phyloP scores from a whole-genome alignment of 257 asterid genomes.

The Perilla frutescens region DNA sequence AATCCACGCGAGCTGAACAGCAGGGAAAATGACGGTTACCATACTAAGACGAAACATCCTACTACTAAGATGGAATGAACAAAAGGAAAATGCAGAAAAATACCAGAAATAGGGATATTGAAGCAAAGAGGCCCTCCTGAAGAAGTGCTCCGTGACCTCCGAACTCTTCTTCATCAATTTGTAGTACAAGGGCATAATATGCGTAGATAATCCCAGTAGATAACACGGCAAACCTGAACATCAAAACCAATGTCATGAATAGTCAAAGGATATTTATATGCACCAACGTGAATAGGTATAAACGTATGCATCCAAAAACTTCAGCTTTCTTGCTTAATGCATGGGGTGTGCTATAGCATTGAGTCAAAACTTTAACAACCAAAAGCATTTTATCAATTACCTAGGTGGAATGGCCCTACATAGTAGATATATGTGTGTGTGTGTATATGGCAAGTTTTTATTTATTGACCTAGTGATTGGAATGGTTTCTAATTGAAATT shows the following conservation, averaged over 20 bases:
- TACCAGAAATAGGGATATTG: constrained; percentile 90
- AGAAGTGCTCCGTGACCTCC: constrained; percentile 97
- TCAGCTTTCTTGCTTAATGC: constrained; percentile 2
- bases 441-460: neutral
- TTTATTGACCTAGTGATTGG: neutral
- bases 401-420: neutral
- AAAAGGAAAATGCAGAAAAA: neutral
- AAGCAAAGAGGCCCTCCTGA: constrained; percentile 95
- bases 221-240: constrained; percentile 67
- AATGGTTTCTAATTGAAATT: neutral
- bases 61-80: neutral
- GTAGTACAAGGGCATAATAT: constrained; percentile 73
- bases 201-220: constrained; percentile 85
- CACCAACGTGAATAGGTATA: neutral
- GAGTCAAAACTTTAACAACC: constrained; percentile 6
- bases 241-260: constrained; percentile 27
- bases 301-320: neutral
- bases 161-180: constrained; percentile 91
- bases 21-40: constrained; percentile 23
- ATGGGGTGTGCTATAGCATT: neutral
- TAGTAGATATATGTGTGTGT: no score
- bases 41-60: neutral
- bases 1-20: constrained; percentile 85
- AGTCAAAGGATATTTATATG: neutral
- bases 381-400: constrained; percentile 8